These are phyloP conservation scores for Boletellus ananas DNA, from an alignment of 768 basidiomycete species.

Conservation along the genomic window DNA sequence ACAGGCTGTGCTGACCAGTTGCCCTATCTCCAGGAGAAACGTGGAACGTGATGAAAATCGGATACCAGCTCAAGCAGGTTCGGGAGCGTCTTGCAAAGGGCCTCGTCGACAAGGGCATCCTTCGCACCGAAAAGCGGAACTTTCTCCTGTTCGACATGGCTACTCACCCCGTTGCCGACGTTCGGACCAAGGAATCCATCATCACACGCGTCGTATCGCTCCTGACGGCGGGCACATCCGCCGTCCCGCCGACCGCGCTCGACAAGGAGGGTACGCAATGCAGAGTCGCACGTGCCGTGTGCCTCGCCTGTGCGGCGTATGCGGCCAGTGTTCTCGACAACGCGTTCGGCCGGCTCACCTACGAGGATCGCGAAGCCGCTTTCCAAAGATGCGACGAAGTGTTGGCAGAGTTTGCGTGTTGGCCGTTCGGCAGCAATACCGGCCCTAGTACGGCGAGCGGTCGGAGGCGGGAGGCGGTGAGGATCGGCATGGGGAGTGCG, in stretches of 20 bases:
- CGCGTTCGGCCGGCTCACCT: constrained; percentile 81
- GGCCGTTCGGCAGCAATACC: constrained; percentile 70
- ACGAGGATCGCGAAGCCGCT: constrained; percentile 91
- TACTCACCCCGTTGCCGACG: constrained; percentile 94
- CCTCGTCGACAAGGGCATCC: constrained; percentile 95
- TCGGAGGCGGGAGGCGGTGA: constrained; percentile 39
- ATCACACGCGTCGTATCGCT: constrained; percentile 72
- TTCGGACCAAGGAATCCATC: constrained; percentile 83
- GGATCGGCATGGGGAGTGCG: constrained; percentile 55
- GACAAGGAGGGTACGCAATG: constrained; percentile 78
- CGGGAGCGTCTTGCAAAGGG: constrained; percentile 96
- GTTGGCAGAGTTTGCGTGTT: constrained; percentile 82
- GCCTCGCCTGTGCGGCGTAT: constrained; percentile 87
- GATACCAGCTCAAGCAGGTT: constrained; percentile 97
- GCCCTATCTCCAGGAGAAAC: constrained; percentile 73
- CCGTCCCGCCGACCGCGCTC: constrained; percentile 72
- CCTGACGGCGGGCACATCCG: constrained; percentile 77
- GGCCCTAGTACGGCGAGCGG: constrained; percentile 33
- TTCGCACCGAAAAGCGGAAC: constrained; percentile 98
- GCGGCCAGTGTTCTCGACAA: constrained; percentile 96
- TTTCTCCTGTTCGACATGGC: constrained; percentile 99
- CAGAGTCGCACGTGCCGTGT: constrained; percentile 74
- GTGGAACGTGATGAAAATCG: constrained; percentile 99
- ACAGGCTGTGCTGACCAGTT: constrained; percentile 2
- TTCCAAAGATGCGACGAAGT: constrained; percentile 94